These are phyloP conservation scores for Colletotrichum lini DNA, from an alignment of 2,329 filamentous ascomycete species.

Conservation along the genomic window DNA sequence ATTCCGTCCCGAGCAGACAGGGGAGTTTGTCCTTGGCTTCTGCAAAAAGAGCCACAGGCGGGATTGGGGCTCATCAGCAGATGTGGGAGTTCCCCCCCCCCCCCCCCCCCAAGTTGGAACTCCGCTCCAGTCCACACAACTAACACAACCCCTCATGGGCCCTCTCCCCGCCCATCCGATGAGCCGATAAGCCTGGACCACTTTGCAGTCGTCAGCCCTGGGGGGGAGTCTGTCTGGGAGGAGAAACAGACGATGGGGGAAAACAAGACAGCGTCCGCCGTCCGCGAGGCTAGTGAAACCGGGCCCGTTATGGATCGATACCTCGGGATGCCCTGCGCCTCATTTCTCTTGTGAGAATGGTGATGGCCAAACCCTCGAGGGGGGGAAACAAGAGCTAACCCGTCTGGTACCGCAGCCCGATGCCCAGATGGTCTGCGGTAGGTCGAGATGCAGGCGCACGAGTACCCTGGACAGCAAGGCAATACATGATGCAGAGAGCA, in stretches of 20 bases:
- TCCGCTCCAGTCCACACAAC: background rate
- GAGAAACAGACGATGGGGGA: background rate
- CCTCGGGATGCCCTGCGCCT: slow-evolving; percentile 6
- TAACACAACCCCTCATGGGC: background rate
- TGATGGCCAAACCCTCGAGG: background rate
- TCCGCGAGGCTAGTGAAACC: background rate
- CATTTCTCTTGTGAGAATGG: background rate
- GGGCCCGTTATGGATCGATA: background rate
- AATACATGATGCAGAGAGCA: background rate
- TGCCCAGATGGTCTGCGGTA: background rate
- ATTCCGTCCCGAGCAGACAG: background rate
- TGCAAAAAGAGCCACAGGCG: background rate
- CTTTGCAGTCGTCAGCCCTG: background rate
- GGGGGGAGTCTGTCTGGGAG: background rate
- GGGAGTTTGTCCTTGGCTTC: background rate
- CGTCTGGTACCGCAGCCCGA: slow-evolving; percentile 20
- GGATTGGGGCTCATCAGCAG: background rate
- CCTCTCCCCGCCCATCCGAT: slow-evolving; percentile 5
- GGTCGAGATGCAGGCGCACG: background rate
- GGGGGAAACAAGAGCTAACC: slow-evolving; percentile 3
- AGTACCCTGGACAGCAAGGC: background rate
- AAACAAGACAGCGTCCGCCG: too few relatives aligned
- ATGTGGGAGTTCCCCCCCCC: too few relatives aligned
- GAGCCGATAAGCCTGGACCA: background rate
- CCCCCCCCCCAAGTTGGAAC: background rate